Conservation (phyloP, 192 early-diverging fungal species). For the Irineochytrium annulatum region DNA sequence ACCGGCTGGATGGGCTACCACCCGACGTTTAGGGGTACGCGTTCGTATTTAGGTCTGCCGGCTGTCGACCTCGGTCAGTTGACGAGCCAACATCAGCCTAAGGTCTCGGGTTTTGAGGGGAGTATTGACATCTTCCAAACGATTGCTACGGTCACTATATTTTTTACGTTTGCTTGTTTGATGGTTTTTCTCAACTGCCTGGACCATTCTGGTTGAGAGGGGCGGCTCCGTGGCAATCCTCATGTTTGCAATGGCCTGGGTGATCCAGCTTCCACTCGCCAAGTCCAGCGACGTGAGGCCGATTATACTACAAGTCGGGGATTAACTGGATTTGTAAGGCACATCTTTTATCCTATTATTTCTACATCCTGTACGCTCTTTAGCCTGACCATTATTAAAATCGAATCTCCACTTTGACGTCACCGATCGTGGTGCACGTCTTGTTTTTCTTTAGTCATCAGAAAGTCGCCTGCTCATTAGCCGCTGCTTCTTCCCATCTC, state of each 20-base stretch:
- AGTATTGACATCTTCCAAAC: slow-evolving; percentile 53
- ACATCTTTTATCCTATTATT: too few relatives aligned
- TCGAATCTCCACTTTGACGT: too few relatives aligned
- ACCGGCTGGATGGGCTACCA: slow-evolving; percentile 40
- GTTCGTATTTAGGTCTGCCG: slow-evolving; percentile 27
- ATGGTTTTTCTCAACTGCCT: slow-evolving; percentile 30
- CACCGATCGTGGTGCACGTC: too few relatives aligned
- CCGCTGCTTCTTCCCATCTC: too few relatives aligned
- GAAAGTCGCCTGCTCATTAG: too few relatives aligned
- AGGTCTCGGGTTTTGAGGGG: slow-evolving; percentile 43
- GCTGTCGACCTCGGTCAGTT: slow-evolving; percentile 38
- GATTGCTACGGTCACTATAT: slow-evolving; percentile 42
- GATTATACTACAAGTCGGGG: slow-evolving; percentile 49
- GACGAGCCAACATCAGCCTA: slow-evolving; percentile 38
- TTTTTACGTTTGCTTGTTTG: slow-evolving; percentile 22
- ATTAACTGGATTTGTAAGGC: too few relatives aligned
- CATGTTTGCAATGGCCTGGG: slow-evolving; percentile 52
- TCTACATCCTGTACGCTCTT: too few relatives aligned
- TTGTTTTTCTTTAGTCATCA: too few relatives aligned
- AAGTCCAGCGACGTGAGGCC: slow-evolving; percentile 36
- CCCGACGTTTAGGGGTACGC: slow-evolving; percentile 41
- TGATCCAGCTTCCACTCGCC: slow-evolving; percentile 50
- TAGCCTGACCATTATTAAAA: too few relatives aligned
- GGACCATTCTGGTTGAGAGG: slow-evolving; percentile 46
- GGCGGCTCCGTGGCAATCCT: slow-evolving; percentile 41